Evolutionary conservation across 768 basidiomycete genomes (phyloP), one percentile per base, ranked within the genome.

Genomic region (Suillus americanus): DNA sequence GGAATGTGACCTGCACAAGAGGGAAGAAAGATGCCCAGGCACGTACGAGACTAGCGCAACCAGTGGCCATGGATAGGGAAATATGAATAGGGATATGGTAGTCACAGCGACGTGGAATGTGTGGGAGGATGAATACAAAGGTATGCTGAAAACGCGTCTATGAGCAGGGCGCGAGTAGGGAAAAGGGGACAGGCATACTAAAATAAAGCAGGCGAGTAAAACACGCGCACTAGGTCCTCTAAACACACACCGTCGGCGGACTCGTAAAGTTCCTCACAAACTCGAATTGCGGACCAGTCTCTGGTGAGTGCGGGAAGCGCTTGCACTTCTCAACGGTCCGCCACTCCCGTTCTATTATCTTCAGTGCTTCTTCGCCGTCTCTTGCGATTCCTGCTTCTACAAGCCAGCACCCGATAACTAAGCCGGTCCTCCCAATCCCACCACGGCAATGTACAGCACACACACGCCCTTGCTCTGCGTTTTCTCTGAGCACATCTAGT

Each of bases 391-490:
- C 85, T 23, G 85, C 85, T 74, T 91, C 85, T 45, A 91, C 88
- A 45, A 92, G 84, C 89, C 89, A 92, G 72, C 90, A 92, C 16
- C 90, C 89, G 50, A 86, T 80, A 59, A 86, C 83, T 76, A 85
- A 78, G 25, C 85, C 85, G 1, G 85, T 86, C 41, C 90, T 79
- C 1, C 90, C 91, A 57, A 92, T 92, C 0, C 91, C 91, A 2
- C 91, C 91, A 10, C 90, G 83, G 72, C 91, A 93, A 70, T 93
- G 91, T 6, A 93, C 90, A 5, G 90, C 91, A n/a, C 77, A 79
- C 40, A 87, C 81, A 16, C 90, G 81, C 2, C 84, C 86, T 4
- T 85, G 81, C 8, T 70, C 71, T 65, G 87, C 83, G 68, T 89
- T 89, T 71, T 89, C 86, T 35, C 82, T 73, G 13, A 92, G 75